Percentiles rank a stretch among this genome's conserved stretches.
phyloP scores from a whole-genome alignment of 148 eudicot species.

The Vaccinium myrtillus region DNA sequence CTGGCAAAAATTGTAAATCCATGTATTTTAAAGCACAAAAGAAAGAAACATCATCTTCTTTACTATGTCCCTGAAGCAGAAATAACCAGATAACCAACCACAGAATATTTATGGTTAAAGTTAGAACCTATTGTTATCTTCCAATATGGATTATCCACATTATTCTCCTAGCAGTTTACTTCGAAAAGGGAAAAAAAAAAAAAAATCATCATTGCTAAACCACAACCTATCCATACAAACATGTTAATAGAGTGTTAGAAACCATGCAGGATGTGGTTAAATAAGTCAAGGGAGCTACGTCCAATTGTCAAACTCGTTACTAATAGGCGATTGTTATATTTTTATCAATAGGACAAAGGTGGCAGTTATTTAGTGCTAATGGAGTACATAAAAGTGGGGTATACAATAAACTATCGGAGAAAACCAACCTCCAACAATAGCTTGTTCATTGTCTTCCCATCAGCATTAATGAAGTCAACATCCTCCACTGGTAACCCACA shows the following conservation, averaged over 20 bases:
- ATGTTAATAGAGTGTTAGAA: background rate
- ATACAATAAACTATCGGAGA: background rate
- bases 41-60: background rate
- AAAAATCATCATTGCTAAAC: background rate
- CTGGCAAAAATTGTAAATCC: background rate
- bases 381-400: background rate
- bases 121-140: background rate
- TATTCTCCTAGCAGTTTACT: background rate
- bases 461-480: conserved; percentile 96
- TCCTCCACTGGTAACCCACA: conserved; percentile 37
- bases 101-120: background rate
- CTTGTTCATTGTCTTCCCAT: conserved; percentile 89
- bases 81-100: background rate
- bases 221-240: background rate
- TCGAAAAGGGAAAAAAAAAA: too few species aligned
- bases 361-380: background rate
- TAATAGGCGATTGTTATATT: background rate
- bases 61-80: background rate
- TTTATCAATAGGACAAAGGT: background rate
- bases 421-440: conserved; percentile 71
- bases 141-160: background rate
- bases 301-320: background rate
- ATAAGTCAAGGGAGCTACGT: background rate
- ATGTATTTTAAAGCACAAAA: background rate
- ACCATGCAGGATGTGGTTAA: background rate